Evolutionary conservation across 345 rosid genomes (phyloP), one percentile per base, ranked within the genome.

Genomic region (Populus euphratica): DNA sequence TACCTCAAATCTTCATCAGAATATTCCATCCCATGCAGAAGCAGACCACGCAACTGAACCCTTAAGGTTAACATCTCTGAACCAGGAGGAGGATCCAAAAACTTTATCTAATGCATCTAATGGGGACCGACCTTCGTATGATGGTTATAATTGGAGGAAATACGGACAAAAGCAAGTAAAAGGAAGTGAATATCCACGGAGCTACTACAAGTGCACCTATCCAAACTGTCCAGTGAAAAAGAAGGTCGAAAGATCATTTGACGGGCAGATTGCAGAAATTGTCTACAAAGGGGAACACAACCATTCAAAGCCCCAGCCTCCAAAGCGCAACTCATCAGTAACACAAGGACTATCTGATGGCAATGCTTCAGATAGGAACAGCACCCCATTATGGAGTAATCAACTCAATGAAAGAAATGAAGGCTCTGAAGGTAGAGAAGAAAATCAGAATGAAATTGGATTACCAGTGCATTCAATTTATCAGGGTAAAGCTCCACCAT

Each of bases 161-260:
- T 96, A 96, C 43, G 99, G 99, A 69, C 99, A 94, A 70, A 96
- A 96, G 81, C 99, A 94, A 81, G 99, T 94, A 27, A 96, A 96
- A 87, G 98, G 98, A 79, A 96, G 99, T 72, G 98, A 94, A 75
- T 91, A 86, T 70, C 99, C 99, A 1, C 84, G 99, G 74, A 92
- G 99, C 84, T 96, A 96, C 81, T 96, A 94, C 78, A 94, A 91
- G 68, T 96, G 99, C 80, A 96, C 99, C 1, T 90, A 94, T 81
- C 96, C 97, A 0, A 89, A 86, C 79, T 96, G 98, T 88, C 91
- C 94, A 0, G 97, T 94, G 63, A 96, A 94, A 79, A 96, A 96
- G 86, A 96, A 93, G 86, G 99, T 92, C 1, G 99, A 96, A 79
- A 90, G 97, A 76, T 92, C 98, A 73, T 73, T 88, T 25, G 96